phyloP scores from a whole-genome alignment of 192 early-diverging fungal genomes.

The Podila epigama region DNA sequence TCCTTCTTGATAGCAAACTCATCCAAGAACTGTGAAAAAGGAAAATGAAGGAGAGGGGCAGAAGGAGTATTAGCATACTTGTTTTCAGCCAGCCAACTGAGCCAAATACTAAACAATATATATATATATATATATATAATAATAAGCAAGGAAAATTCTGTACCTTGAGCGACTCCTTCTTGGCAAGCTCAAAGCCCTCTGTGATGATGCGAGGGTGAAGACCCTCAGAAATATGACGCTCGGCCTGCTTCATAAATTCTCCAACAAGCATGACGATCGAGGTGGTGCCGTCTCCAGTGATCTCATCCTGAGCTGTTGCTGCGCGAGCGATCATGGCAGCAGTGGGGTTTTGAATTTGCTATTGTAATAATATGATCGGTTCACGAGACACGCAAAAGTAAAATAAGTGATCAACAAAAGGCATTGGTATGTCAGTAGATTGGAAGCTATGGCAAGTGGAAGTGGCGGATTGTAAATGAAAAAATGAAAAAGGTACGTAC shows the following conservation, averaged over 20 bases:
- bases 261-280: constrained; percentile 96
- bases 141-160: not conserved
- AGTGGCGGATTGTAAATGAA: no score
- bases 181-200: constrained; percentile 97
- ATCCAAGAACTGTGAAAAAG: constrained; percentile 79
- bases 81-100: no score
- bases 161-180: constrained; percentile 90
- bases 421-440: no score
- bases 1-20: constrained; percentile 76
- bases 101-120: no score
- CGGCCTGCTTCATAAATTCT: constrained; percentile 96
- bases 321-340: constrained; percentile 99
- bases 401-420: not conserved
- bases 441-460: no score
- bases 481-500: no score
- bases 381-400: not conserved
- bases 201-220: constrained; percentile 95
- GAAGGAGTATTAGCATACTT: not conserved
- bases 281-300: constrained; percentile 98
- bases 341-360: constrained; percentile 99
- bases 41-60: not conserved
- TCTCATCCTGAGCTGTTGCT: constrained; percentile 99
- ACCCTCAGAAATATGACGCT: constrained; percentile 93
- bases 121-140: no score
- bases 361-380: not conserved